Evolutionary conservation across 2,329 filamentous ascomycete species (phyloP).

Genomic region (Leptosphaerulina australis): DNA sequence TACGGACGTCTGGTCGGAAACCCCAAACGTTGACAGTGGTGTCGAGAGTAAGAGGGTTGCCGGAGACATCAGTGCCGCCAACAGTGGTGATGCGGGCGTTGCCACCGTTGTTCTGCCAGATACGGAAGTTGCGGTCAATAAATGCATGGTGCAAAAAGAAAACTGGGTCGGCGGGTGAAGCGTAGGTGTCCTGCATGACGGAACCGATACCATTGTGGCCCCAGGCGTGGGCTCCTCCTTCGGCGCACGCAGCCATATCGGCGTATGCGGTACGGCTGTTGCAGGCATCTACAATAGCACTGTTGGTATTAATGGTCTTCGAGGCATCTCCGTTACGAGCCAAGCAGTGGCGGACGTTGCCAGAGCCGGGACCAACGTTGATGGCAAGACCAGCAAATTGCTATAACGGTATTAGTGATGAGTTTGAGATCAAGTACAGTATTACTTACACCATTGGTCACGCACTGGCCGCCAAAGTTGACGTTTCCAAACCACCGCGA

Average conservation of each 20-base stretch:
- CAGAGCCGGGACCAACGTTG: constrained; percentile 39
- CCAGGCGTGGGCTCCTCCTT: constrained; percentile 42
- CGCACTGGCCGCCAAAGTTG: constrained; percentile 34
- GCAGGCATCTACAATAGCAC: constrained; percentile 38
- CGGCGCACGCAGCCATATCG: constrained; percentile 39
- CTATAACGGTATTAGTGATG: constrained; percentile 21
- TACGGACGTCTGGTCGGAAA: constrained; percentile 34
- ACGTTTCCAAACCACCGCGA: constrained; percentile 36
- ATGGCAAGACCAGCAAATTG: constrained; percentile 41
- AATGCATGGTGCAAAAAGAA: constrained; percentile 60
- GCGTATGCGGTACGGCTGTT: constrained; percentile 31
- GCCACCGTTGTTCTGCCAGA: constrained; percentile 53
- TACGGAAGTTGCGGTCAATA: constrained; percentile 58
- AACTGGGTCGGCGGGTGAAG: constrained; percentile 44
- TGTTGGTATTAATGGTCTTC: constrained; percentile 37
- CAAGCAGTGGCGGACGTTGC: constrained; percentile 40
- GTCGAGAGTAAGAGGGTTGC: constrained; percentile 35
- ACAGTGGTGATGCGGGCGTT: constrained; percentile 39
- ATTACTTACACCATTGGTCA: constrained; percentile 44
- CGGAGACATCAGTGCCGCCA: constrained; percentile 47
- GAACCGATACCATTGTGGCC: constrained; percentile 47
- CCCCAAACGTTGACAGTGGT: constrained; percentile 37
- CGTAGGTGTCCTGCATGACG: constrained; percentile 43
- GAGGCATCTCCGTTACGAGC: constrained; percentile 35
- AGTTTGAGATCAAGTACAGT: neutral